Percentiles rank a stretch among this genome's conserved stretches.
Evolutionary conservation across 31 red algal genomes (phyloP).

Genomic region (Pterothamnion heteromorphum): DNA sequence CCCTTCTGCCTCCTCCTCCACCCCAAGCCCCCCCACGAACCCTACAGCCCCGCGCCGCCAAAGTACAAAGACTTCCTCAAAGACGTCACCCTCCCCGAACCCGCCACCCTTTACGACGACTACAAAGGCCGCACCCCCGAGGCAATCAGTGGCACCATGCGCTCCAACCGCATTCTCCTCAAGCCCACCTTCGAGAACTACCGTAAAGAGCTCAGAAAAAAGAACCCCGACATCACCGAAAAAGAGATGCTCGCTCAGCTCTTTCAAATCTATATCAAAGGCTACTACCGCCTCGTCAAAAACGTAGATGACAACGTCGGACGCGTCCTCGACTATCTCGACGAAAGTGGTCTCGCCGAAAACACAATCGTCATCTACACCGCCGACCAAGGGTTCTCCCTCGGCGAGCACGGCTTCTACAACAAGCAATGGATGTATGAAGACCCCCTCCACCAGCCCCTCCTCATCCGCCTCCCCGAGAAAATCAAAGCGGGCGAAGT

Average conservation of each 20-base stretch:
- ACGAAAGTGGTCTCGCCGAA: background rate
- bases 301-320: slow-evolving; percentile 30
- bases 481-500: background rate
- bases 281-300: background rate
- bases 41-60: background rate
- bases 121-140: background rate
- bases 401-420: slow-evolving; percentile 25
- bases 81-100: background rate
- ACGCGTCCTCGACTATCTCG: background rate
- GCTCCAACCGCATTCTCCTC: background rate
- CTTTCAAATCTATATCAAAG: background rate
- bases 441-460: background rate
- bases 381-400: slow-evolving; percentile 29
- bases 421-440: slow-evolving; percentile 34
- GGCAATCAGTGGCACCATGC: background rate
- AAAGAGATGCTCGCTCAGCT: background rate
- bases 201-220: no score
- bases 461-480: slow-evolving; percentile 5
- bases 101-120: background rate
- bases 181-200: background rate
- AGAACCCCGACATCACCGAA: background rate
- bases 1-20: background rate
- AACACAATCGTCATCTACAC: slow-evolving; percentile 43
- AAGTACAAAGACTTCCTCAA: background rate
- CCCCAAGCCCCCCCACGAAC: background rate